Evolutionary conservation across 257 asterid genomes (phyloP).

Genomic region (Haberlea rhodopensis): DNA sequence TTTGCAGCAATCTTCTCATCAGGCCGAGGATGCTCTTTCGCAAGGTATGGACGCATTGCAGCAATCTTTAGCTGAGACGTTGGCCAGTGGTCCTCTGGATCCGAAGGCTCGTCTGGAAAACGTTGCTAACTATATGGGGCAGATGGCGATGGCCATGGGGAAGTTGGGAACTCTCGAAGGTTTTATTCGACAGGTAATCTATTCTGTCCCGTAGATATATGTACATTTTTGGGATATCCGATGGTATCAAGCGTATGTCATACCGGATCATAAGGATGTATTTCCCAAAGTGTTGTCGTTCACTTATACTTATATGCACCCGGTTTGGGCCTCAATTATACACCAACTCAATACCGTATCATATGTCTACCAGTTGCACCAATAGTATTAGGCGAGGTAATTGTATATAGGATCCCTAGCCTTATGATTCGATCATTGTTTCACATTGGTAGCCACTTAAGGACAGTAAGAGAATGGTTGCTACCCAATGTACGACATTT

Average conservation of each 20-base stretch:
- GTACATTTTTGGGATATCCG: background rate
- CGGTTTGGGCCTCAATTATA: no score
- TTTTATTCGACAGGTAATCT: slow-evolving; percentile 70
- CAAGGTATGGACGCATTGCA: slow-evolving; percentile 95
- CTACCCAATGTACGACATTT: background rate
- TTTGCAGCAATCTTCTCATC: slow-evolving; percentile 76
- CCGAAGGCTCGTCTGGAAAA: slow-evolving; percentile 71
- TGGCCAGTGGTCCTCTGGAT: slow-evolving; percentile 64
- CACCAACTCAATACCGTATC: no score
- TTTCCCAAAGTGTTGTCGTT: background rate
- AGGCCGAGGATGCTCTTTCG: slow-evolving; percentile 96
- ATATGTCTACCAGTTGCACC: background rate
- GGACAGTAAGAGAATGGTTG: background rate
- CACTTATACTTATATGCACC: no score
- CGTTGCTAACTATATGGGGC: slow-evolving; percentile 96
- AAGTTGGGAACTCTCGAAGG: slow-evolving; percentile 89
- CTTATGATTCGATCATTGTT: background rate
- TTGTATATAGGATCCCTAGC: background rate
- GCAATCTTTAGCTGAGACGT: slow-evolving; percentile 84
- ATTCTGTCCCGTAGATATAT: background rate
- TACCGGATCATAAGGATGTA: background rate
- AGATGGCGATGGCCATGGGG: slow-evolving; percentile 99
- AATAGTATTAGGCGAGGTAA: background rate
- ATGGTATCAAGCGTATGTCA: no score
- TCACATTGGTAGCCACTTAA: no score